Evolutionary conservation across 805 yeast species (phyloP).

Genomic region (Teunomyces stri): DNA sequence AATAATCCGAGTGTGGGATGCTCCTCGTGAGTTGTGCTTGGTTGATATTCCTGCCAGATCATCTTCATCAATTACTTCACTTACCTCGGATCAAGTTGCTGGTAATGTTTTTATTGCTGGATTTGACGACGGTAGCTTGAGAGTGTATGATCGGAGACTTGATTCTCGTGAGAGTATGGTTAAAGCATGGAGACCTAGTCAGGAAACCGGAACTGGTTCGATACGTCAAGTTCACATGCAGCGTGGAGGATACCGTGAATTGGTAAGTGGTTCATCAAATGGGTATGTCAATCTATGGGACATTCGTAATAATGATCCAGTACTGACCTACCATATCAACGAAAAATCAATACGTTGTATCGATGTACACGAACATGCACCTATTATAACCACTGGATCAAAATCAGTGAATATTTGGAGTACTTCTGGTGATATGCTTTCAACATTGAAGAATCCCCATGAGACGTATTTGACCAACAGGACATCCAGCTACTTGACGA

Average conservation of each 20-base stretch:
- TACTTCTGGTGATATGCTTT: conserved; percentile 72
- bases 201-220: conserved; percentile 41
- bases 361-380: conserved; percentile 95
- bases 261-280: conserved; percentile 78
- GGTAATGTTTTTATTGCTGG: conserved; percentile 91
- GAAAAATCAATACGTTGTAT: conserved; percentile 58
- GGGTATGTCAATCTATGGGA: conserved; percentile 92
- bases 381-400: conserved; percentile 85
- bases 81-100: conserved; percentile 94
- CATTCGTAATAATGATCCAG: conserved; percentile 70
- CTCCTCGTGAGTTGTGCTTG: conserved; percentile 84
- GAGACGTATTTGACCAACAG: conserved; percentile 44
- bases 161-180: conserved; percentile 86
- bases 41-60: conserved; percentile 90
- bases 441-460: conserved; percentile 55
- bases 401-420: conserved; percentile 79
- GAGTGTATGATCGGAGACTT: conserved; percentile 87
- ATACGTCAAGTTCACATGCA: conserved; percentile 88
- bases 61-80: conserved; percentile 78
- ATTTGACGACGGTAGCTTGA: conserved; percentile 81
- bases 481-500: conserved; percentile 56
- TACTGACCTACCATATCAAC: conserved; percentile 55
- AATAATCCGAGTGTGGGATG: conserved; percentile 92
- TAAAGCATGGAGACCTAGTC: conserved; percentile 61
- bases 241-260: conserved; percentile 91